Conservation (phyloP, 305 asterid species). For the Galium porrigens region DNA sequence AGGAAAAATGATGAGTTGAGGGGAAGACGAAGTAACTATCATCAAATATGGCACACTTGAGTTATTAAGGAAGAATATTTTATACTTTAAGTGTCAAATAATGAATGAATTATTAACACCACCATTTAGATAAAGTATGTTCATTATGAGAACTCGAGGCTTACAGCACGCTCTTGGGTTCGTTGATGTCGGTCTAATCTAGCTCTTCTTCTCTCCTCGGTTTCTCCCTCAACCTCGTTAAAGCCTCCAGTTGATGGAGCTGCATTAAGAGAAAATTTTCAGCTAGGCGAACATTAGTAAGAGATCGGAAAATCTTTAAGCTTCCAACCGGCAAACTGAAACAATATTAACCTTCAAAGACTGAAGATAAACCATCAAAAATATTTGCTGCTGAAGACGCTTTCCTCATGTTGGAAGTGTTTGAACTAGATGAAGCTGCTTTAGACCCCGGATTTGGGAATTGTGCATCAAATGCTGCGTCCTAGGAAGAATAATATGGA, state of each 20-base stretch:
- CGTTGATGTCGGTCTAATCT: conserved; percentile 86
- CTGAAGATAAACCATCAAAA: conserved; percentile 85
- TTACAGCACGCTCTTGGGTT: conserved; percentile 90
- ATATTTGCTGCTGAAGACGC: conserved; percentile 63
- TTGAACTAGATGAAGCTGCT: conserved; percentile 43
- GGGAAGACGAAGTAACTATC: not conserved
- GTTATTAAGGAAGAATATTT: not conserved
- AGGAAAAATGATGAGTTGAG: not conserved
- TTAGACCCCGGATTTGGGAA: conserved; percentile 52
- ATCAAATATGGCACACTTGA: not conserved
- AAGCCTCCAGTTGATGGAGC: conserved; percentile 69
- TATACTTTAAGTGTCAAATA: not conserved
- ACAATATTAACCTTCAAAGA: conserved; percentile 54
- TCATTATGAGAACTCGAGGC: conserved; percentile 16
- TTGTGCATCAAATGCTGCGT: conserved; percentile 49
- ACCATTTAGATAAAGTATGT: not conserved
- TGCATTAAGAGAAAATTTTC: conserved; percentile 31
- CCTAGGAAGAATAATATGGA: conserved; percentile 29
- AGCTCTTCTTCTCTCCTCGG: conserved; percentile 88
- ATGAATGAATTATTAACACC: not conserved
- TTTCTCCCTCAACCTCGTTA: conserved; percentile 86
- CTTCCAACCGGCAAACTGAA: not conserved
- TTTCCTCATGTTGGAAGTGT: conserved; percentile 60
- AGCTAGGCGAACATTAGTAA: conserved; percentile 19
- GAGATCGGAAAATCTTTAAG: not conserved